phyloP scores from a whole-genome alignment of 176 grass and related monocot genomes.

The Triticum urartu region DNA sequence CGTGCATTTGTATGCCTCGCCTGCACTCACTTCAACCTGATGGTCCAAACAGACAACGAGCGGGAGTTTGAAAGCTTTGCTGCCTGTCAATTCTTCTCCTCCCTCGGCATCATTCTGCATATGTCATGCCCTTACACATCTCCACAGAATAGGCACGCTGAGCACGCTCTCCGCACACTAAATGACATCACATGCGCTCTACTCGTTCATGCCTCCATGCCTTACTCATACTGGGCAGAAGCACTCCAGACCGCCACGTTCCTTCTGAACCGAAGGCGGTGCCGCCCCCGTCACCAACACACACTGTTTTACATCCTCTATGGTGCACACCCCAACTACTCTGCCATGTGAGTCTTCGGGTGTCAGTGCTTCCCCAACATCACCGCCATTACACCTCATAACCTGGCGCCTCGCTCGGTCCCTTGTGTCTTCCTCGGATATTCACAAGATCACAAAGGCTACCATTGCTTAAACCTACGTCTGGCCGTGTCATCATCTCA shows the following conservation, averaged over 20 bases:
- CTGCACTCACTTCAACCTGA: neutral
- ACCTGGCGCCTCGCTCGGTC: neutral
- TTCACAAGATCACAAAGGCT: neutral
- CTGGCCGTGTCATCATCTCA: accelerated
- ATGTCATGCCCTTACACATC: neutral
- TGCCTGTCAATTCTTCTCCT: neutral
- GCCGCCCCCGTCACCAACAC: neutral
- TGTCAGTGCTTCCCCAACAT: neutral
- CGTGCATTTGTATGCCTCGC: no score
- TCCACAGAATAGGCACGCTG: neutral
- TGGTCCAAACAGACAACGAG: neutral
- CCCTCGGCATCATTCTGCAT: neutral
- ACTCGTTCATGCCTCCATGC: neutral
- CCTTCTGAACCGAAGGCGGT: neutral
- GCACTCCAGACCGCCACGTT: neutral
- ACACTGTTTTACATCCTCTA: neutral
- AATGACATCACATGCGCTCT: neutral
- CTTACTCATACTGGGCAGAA: neutral
- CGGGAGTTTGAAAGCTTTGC: neutral
- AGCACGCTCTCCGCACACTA: neutral
- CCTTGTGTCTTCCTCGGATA: neutral
- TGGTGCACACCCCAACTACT: neutral
- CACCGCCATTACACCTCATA: neutral
- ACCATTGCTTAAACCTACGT: neutral
- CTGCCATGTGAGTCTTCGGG: neutral